Base-by-base conservation (phyloP, 2,329 filamentous ascomycete genomes). In the Penicillium sp. region DNA sequence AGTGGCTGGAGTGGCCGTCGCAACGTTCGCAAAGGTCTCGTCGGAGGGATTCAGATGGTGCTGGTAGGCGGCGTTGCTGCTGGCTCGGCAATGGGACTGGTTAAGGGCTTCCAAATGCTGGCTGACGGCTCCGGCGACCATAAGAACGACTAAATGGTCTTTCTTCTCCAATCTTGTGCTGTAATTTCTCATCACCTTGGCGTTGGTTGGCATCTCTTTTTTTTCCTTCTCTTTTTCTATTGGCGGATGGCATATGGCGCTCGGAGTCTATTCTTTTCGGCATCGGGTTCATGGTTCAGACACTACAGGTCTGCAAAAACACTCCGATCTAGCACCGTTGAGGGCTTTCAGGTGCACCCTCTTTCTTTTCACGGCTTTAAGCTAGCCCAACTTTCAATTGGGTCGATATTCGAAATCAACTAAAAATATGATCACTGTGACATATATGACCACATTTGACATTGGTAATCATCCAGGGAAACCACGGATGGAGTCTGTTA, bases 1-100 rank as follows among this genome's bases (percentile, higher is more conserved):
- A 68, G 62, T 16, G 72, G 72, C 7, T 75, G 72, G 72, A 64
- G 59, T 9, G 70, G 71, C 11, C 54, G 61, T 3, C 60, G 57
- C 24, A 75, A 74, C 55, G 48, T 71, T 14, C 61, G 67, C 42
- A 66, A 65, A n/a, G 70, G 70, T 1, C 36, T 67, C 8, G 57
- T 71, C n/a, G 72, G 72, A 0, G 72, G 69, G 3, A 43, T 73
- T 38, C 72, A 75, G 46, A 75, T 75, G 72, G 69, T 75, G 8
- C 52, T 75, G n/a, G 70, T 75, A 1, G 72, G 72, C 9, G 71
- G 72, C 27, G 51, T 73, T 42, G 72, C 72, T 10, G 72, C 72
- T 8, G 72, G 72, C 8, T 72, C 70, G 14, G 72, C 72, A 3
- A 75, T 75, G 72, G 72, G 70, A 14, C 49, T 75, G 49, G 72